phyloP scores from a whole-genome alignment of 1,284 basidiomycete genomes.

The Exobasidium cylindrosporum region DNA sequence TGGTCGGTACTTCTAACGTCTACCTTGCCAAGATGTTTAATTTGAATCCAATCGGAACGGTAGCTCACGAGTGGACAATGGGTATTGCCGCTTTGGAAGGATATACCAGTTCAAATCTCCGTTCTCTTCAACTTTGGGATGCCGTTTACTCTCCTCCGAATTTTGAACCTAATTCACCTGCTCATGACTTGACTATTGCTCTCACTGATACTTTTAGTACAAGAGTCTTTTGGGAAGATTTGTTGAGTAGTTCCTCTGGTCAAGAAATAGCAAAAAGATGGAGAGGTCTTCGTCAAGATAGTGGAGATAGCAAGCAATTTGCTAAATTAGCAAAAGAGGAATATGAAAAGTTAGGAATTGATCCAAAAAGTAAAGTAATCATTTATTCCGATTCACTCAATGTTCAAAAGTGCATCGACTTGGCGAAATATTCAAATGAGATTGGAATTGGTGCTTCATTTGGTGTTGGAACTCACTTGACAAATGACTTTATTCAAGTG shows the following conservation, averaged over 20 bases:
- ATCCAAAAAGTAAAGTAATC: constrained; percentile 43
- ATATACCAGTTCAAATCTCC: constrained; percentile 41
- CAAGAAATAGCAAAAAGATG: constrained; percentile 43
- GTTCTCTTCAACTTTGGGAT: constrained; percentile 49
- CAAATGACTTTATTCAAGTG: constrained; percentile 15
- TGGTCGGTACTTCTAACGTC: constrained; percentile 61
- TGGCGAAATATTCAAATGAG: constrained; percentile 31
- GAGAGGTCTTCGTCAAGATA: constrained; percentile 50
- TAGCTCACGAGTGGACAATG: constrained; percentile 56
- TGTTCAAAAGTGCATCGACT: constrained; percentile 38
- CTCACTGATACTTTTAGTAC: constrained; percentile 53
- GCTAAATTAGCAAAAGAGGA: constrained; percentile 34
- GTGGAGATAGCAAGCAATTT: constrained; percentile 44
- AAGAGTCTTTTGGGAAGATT: constrained; percentile 49
- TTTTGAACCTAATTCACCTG: constrained; percentile 33
- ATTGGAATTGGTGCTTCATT: constrained; percentile 49
- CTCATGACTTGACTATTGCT: constrained; percentile 52
- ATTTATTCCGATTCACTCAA: constrained; percentile 49
- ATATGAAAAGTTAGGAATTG: constrained; percentile 40
- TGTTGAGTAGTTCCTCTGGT: constrained; percentile 32
- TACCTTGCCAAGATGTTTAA: constrained; percentile 41
- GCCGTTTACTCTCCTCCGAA: constrained; percentile 46
- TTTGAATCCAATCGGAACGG: constrained; percentile 45
- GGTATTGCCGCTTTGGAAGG: constrained; percentile 45
- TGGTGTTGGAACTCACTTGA: constrained; percentile 23